Evolutionary conservation across 371 early-diverging fungal species (phyloP), one percentile per base, ranked within the genome.

Genomic region (Haplosporangium sp.): DNA sequence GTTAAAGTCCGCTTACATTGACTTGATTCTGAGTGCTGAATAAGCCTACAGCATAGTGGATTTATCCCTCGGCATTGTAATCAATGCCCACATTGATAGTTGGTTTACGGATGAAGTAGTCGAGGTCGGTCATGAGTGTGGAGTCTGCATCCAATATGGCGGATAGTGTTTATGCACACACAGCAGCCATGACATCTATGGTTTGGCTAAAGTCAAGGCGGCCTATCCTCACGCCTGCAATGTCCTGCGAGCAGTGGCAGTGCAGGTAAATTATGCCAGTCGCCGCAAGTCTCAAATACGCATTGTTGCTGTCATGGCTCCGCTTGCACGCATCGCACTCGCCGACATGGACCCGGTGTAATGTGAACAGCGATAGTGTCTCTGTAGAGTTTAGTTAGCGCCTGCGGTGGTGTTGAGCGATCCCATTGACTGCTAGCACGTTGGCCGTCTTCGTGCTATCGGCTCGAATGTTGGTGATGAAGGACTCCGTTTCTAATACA

Each of bases 21-120:
- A 59, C 59, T n/a, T 40, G 10, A 53, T 46, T 66, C 6, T 53
- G 51, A 0, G 67, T 59, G 52, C 54, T 45, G 46, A 67, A 61
- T 29, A 60, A 48, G 6, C 61, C 67, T 1, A 55, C 52, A 2
- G 55, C 67, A 36, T 55, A 67, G 52, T 60, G 56, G 14, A 60
- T 43, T n/a, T 36, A 29, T 14, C 58, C 20, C 21, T 43, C 8
- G 41, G 60, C 48, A 23, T 67, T 67, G 50, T 13, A 59, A 38
- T 66, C 67, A 20, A 59, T 29, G n/a, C 59, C 67, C 6, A 66
- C 59, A 42, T 54, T 67, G 67, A 67, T 46, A 55, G 48, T 55
- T 6, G 60, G 61, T 14, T 61, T 60, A 40, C 60, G 61, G 46
- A 67, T 67, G 51, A 58, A 65, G 18, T 60, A 61, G 59, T 67